phyloP scores from a whole-genome alignment of 2,329 filamentous ascomycete species.

The Pseudocercospora ulei region DNA sequence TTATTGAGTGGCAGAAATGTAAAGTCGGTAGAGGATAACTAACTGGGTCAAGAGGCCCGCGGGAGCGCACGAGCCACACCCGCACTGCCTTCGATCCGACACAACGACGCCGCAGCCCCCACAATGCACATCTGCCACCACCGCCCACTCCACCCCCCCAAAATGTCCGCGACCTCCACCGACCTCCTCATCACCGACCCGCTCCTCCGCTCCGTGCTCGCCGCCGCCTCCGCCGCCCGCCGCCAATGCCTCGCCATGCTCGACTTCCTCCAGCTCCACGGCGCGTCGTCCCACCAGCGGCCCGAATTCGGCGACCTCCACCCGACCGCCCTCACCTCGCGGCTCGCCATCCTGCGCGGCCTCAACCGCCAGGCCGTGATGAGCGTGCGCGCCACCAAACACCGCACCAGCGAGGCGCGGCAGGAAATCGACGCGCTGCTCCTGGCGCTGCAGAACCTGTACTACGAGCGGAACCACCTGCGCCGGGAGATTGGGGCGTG shows the following conservation, averaged over 20 bases:
- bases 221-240: constrained; percentile 63
- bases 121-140: not conserved
- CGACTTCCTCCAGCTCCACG: constrained; percentile 45
- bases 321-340: constrained; percentile 57
- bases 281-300: constrained; percentile 40
- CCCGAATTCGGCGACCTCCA: constrained; percentile 33
- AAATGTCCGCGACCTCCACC: constrained; percentile 17
- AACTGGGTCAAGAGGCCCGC: no score
- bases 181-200: constrained; percentile 48
- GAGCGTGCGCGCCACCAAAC: constrained; percentile 73
- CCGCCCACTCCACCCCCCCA: not conserved
- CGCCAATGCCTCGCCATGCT: constrained; percentile 56
- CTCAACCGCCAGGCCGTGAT: constrained; percentile 75
- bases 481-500: constrained; percentile 83
- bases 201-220: constrained; percentile 57
- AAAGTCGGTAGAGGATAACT: no score
- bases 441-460: constrained; percentile 86
- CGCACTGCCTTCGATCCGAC: constrained; percentile 4
- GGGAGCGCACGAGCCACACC: no score
- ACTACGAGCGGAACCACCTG: constrained; percentile 89
- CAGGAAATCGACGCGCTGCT: constrained; percentile 88
- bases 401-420: constrained; percentile 72
- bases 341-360: constrained; percentile 69
- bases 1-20: no score
- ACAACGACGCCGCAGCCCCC: not conserved